Evolutionary conservation across 2,329 filamentous ascomycete species (phyloP).

Genomic region (Tolypocladium sp.): DNA sequence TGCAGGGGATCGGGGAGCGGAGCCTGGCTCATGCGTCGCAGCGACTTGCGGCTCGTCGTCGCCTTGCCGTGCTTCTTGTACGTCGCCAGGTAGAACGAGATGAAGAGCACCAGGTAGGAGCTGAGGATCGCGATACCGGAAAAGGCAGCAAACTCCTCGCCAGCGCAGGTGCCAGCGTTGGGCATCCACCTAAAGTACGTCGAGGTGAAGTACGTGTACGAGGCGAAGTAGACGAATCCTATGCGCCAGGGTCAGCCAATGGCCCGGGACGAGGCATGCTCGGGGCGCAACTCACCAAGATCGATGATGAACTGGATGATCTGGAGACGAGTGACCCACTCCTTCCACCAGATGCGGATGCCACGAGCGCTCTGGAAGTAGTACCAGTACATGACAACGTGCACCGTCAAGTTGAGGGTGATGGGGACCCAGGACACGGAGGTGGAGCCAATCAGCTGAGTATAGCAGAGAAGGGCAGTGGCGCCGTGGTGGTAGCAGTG

Average conservation of each 20-base stretch:
- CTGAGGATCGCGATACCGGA: slow-evolving; percentile 84
- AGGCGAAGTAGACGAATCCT: slow-evolving; percentile 98
- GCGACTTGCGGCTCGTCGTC: slow-evolving; percentile 69
- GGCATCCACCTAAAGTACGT: slow-evolving; percentile 82
- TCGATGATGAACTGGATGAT: slow-evolving; percentile 97
- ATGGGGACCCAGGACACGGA: slow-evolving; percentile 94
- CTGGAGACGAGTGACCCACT: slow-evolving; percentile 96
- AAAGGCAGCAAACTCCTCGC: slow-evolving; percentile 94
- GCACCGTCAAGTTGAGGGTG: slow-evolving; percentile 82
- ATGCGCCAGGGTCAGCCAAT: slow-evolving; percentile 8
- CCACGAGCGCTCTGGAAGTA: slow-evolving; percentile 98
- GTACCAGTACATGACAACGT: slow-evolving; percentile 99
- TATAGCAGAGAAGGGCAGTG: slow-evolving; percentile 95
- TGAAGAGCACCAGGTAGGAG: slow-evolving; percentile 96
- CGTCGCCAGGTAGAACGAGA: slow-evolving; percentile 96
- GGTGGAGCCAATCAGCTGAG: slow-evolving; percentile 86
- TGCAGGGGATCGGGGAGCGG: slow-evolving; percentile 75
- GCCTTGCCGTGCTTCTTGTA: slow-evolving; percentile 83
- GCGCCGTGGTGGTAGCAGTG: slow-evolving; percentile 99
- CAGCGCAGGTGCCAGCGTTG: slow-evolving; percentile 77
- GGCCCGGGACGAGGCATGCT: not conserved
- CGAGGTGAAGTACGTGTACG: slow-evolving; percentile 96
- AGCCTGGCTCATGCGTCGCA: slow-evolving; percentile 56
- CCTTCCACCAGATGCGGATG: slow-evolving; percentile 98
- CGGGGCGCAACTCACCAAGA: slow-evolving; percentile 55